These are phyloP conservation scores for Thermothelomyces thermophilus DNA, from an alignment of 2,329 filamentous ascomycete species.

Conservation along the genomic window DNA sequence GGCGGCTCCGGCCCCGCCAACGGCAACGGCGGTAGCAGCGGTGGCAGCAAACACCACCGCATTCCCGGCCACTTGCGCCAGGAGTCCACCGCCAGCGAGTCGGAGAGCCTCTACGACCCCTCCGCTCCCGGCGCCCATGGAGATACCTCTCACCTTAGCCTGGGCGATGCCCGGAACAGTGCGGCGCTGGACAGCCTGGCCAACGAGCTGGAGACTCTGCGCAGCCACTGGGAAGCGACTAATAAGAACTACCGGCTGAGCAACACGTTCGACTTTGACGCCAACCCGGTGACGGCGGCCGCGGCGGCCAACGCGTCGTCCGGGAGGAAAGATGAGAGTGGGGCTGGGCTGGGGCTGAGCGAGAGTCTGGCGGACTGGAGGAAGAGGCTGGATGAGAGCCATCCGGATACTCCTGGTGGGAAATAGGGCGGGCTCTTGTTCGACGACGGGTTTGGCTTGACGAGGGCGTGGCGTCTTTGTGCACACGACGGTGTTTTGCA, in stretches of 20 bases:
- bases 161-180: conserved; percentile 51
- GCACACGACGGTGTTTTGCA: not conserved
- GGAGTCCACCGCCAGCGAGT: conserved; percentile 53
- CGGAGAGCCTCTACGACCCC: conserved; percentile 57
- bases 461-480: not conserved
- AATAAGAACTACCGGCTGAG: conserved; percentile 92
- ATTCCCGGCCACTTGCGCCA: conserved; percentile 40
- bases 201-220: conserved; percentile 82
- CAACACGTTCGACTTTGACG: conserved; percentile 81
- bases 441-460: not conserved
- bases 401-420: conserved; percentile 14
- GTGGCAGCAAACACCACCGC: conserved; percentile 16
- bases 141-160: conserved; percentile 24
- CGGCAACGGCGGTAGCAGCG: not conserved
- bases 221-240: conserved; percentile 90
- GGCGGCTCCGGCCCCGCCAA: conserved; percentile 1
- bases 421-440: conserved; percentile 10
- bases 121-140: conserved; percentile 32
- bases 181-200: conserved; percentile 82
- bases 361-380: conserved; percentile 75
- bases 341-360: conserved; percentile 48
- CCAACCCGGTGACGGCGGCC: conserved; percentile 11
- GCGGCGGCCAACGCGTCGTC: not conserved
- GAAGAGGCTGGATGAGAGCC: conserved; percentile 59
- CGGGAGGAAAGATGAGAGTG: conserved; percentile 29